A percentile compares a stretch with the other conserved stretches of the same genome.
phyloP scores from a whole-genome alignment of 2,329 filamentous ascomycete genomes.

The Didymella pinodella region DNA sequence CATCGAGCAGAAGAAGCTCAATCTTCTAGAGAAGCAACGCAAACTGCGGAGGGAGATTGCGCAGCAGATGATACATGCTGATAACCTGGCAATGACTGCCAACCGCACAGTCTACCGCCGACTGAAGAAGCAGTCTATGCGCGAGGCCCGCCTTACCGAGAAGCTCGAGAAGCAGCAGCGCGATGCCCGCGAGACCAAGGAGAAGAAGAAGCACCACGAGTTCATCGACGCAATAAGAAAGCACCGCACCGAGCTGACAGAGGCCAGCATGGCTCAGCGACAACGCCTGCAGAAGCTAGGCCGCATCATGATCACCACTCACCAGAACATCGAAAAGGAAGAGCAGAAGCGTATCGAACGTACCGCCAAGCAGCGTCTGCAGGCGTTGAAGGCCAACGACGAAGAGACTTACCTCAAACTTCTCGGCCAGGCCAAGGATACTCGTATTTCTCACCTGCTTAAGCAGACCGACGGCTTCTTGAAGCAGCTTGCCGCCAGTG shows the following conservation, averaged over 20 bases:
- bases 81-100: conserved; percentile 96
- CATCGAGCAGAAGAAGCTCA: conserved; percentile 93
- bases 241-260: conserved; percentile 80
- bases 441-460: conserved; percentile 95
- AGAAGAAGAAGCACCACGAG: conserved; percentile 96
- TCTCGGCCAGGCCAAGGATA: conserved; percentile 98
- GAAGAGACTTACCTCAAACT: conserved; percentile 98
- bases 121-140: conserved; percentile 95
- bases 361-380: conserved; percentile 98
- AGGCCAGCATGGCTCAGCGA: conserved; percentile 71
- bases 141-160: conserved; percentile 96
- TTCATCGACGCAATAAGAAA: conserved; percentile 87
- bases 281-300: conserved; percentile 85
- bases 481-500: conserved; percentile 91
- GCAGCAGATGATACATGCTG: conserved; percentile 91
- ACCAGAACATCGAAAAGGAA: conserved; percentile 98
- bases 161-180: conserved; percentile 99
- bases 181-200: conserved; percentile 91
- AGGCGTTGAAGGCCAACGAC: conserved; percentile 97
- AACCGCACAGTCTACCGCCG: conserved; percentile 90
- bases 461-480: conserved; percentile 98
- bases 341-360: conserved; percentile 98
- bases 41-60: conserved; percentile 85
- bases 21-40: conserved; percentile 86
- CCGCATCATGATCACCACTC: conserved; percentile 85